phyloP scores from a whole-genome alignment of 345 rosid genomes.

The Diplotaxis tenuifolia region DNA sequence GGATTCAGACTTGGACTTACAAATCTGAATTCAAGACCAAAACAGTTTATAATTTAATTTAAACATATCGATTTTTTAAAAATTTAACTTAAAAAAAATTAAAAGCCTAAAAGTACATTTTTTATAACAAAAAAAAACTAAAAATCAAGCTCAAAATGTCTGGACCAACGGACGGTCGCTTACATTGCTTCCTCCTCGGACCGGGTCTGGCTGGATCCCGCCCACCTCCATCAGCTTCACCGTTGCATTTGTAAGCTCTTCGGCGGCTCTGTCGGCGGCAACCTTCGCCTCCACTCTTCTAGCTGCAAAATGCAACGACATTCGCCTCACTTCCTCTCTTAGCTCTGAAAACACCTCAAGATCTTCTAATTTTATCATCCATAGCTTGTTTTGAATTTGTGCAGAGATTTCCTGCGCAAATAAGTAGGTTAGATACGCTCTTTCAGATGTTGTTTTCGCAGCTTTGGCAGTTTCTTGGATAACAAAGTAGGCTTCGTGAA shows the following conservation, averaged over 20 bases:
- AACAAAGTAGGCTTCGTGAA: neutral
- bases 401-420: neutral
- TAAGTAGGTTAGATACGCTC: neutral
- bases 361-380: neutral
- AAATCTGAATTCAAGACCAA: too few relatives aligned
- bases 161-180: too few relatives aligned
- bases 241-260: neutral
- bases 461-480: neutral
- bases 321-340: neutral
- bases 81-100: too few relatives aligned
- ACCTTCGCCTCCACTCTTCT: neutral
- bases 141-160: too few relatives aligned
- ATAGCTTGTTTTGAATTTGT: neutral
- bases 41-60: too few relatives aligned
- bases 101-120: too few relatives aligned
- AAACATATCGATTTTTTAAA: too few relatives aligned
- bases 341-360: neutral
- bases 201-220: too few relatives aligned
- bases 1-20: too few relatives aligned
- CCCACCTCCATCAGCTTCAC: neutral
- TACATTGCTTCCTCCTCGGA: too few relatives aligned
- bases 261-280: neutral
- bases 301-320: neutral
- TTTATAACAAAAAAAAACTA: too few relatives aligned
- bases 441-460: neutral